phyloP scores from a whole-genome alignment of 2,329 filamentous ascomycete species.

The Penicillium thymicola region DNA sequence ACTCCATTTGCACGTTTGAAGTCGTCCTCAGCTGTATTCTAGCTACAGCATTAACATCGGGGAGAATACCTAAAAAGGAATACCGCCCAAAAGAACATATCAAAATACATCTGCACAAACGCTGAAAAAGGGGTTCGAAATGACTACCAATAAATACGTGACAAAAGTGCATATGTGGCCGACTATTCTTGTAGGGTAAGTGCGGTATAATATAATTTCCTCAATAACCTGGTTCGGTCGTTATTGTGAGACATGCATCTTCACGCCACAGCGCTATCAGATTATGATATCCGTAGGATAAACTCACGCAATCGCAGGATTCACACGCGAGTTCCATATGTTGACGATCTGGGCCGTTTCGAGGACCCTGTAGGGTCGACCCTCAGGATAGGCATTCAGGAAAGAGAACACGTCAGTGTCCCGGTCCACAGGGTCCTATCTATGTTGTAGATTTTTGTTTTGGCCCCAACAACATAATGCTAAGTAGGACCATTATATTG shows the following conservation, averaged over 20 bases:
- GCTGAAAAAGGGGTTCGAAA: too few relatives aligned
- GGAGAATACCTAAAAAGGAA: background rate
- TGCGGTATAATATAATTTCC: background rate
- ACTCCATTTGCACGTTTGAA: background rate
- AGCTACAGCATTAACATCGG: background rate
- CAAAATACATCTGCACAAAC: too few relatives aligned
- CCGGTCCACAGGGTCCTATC: background rate
- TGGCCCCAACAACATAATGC: background rate
- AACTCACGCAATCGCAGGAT: background rate
- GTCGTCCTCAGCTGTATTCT: background rate
- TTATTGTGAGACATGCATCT: background rate
- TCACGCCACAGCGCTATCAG: background rate
- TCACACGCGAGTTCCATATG: background rate
- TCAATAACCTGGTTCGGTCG: background rate
- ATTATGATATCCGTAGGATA: background rate
- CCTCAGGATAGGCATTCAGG: background rate
- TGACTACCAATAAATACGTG: background rate
- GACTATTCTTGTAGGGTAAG: background rate
- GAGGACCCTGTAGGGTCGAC: background rate
- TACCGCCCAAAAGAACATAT: too few relatives aligned
- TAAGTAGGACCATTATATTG: background rate
- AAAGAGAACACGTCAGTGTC: background rate
- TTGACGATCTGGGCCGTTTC: slow-evolving; percentile 5
- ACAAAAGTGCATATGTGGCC: background rate
- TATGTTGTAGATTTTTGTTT: background rate